Evolutionary conservation across 257 asterid species (phyloP).

Genomic region (Jasminum sambac): DNA sequence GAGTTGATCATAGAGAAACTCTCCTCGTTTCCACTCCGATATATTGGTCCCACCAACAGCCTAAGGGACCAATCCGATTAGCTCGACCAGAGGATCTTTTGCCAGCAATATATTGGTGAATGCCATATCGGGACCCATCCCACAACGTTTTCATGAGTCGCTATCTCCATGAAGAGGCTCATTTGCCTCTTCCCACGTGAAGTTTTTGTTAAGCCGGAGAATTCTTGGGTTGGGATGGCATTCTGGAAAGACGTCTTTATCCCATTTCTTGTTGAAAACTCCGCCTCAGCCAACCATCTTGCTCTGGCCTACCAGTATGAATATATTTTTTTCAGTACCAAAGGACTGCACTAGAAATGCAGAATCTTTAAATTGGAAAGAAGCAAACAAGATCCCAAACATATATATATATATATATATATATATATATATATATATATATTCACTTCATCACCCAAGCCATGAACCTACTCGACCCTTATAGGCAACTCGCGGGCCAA

Average conservation of each 20-base stretch:
- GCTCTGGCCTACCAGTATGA: slow-evolving; percentile 21
- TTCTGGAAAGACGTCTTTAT: background rate
- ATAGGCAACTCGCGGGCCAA: too few relatives aligned
- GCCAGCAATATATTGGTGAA: slow-evolving; percentile 28
- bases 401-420: too few relatives aligned
- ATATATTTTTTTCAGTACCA: slow-evolving; percentile 4
- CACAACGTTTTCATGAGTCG: slow-evolving; percentile 25
- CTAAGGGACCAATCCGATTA: slow-evolving; percentile 41
- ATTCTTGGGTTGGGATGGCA: slow-evolving; percentile 22
- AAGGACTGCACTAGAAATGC: background rate
- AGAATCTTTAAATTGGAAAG: background rate
- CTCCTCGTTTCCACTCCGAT: slow-evolving; percentile 32
- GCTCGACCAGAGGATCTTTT: background rate
- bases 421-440: too few relatives aligned
- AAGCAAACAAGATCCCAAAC: background rate
- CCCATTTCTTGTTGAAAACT: background rate
- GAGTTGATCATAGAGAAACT: too few relatives aligned
- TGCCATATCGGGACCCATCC: slow-evolving; percentile 41
- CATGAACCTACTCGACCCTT: too few relatives aligned
- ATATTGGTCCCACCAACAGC: slow-evolving; percentile 39
- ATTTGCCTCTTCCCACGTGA: slow-evolving; percentile 31
- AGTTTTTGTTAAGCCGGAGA: slow-evolving; percentile 15
- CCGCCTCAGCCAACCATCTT: slow-evolving; percentile 27
- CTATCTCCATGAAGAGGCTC: slow-evolving; percentile 43
- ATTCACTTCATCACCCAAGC: too few relatives aligned